Evolutionary conservation across 2,329 filamentous ascomycete species (phyloP), one percentile per base, ranked within the genome.

Genomic region (Didymella pomorum): DNA sequence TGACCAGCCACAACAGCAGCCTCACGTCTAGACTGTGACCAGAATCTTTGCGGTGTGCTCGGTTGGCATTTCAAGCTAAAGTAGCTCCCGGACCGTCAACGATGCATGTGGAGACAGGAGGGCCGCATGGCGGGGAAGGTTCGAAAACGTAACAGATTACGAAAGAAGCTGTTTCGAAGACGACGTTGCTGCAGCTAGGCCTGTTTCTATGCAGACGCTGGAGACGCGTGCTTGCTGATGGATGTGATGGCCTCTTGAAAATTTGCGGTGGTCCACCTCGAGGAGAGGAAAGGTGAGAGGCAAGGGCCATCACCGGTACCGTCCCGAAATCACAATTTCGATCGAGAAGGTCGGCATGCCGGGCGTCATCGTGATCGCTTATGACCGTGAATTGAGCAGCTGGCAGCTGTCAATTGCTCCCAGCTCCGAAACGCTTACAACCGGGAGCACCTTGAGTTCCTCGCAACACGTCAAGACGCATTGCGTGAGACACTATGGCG

Each of bases 111-210:
- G 63, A 68, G 62, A 64, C 50, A 52, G 37, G 68, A 66, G 53
- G 63, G 43, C 51, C 56, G 69, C 68, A 72, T 68, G 65, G 68
- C 71, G 72, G 71, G 72, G 71, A 74, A 73, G 67, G 68, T 74
- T 71, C 55, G 55, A 57, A 75, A 71, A 76, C 73, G 73, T 76
- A 76, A 76, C 58, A 74, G 65, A 71, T 71, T 72, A 62, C 66
- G 61, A 67, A 66, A 70, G 56, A 50, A 46, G 59, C 33, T 47
- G 63, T 62, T 47, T 61, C 48, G 58, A 68, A 61, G 56, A 66
- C 65, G 33, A 68, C 52, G 50, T 61, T 60, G 59, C 55, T 31
- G 50, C 57, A 58, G 51, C 66, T 65, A 66, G 57, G 33, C 58
- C 54, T 52, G 60, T 62, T 60, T 60, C 52, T 50, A 65, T 68